These are phyloP conservation scores for Cladophialophora chaetospira DNA, from an alignment of 2,329 filamentous ascomycete species.

Conservation along the genomic window DNA sequence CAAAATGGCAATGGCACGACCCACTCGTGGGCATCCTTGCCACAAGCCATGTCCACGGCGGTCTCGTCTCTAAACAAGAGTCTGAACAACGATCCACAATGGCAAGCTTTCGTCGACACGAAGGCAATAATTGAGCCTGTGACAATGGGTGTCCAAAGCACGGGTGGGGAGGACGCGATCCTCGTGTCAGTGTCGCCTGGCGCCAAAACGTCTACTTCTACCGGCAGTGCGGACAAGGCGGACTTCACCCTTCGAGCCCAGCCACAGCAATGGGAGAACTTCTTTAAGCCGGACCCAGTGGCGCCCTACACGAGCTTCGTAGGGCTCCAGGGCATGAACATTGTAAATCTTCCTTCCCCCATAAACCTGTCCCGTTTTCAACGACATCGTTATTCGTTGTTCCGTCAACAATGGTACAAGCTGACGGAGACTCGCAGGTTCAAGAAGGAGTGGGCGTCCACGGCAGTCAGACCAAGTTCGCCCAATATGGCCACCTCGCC, in stretches of 20 bases:
- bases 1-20: conserved; percentile 20
- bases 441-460: conserved; percentile 52
- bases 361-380: too few relatives aligned
- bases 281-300: conserved; percentile 28
- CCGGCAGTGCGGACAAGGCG: conserved; percentile 22
- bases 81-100: conserved; percentile 28
- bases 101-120: conserved; percentile 31
- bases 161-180: conserved; percentile 27
- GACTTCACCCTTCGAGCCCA: conserved; percentile 28
- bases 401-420: too few relatives aligned
- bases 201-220: conserved; percentile 24
- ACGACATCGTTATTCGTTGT: too few relatives aligned
- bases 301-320: conserved; percentile 31
- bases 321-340: conserved; percentile 43
- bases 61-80: conserved; percentile 24
- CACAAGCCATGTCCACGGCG: conserved; percentile 28
- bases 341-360: too few relatives aligned
- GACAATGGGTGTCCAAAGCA: conserved; percentile 27
- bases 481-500: conserved; percentile 52
- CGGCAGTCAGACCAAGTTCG: conserved; percentile 50
- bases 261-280: conserved; percentile 31
- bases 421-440: too few relatives aligned
- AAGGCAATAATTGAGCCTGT: conserved; percentile 32
- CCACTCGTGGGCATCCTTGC: conserved; percentile 27
- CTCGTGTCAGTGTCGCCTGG: conserved; percentile 23